Conservation (phyloP, 2,329 filamentous ascomycete species). For the Alternaria ethzedia region DNA sequence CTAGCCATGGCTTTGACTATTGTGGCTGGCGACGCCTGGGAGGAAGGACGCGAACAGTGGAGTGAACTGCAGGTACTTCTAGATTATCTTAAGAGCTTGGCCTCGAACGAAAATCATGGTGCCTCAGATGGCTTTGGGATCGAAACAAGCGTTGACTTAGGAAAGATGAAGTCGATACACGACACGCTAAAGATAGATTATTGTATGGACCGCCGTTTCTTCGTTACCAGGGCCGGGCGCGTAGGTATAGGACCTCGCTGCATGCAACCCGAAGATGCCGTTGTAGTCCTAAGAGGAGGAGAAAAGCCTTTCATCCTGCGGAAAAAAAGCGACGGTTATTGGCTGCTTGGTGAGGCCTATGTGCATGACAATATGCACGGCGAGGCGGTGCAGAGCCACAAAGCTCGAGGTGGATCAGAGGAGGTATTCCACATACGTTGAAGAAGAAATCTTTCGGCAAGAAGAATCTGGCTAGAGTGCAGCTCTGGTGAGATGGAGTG, state of each 20-base stretch:
- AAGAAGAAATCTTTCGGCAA: not conserved
- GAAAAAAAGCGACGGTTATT: accelerated
- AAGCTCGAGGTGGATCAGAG: not conserved
- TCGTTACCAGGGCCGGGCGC: not conserved
- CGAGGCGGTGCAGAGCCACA: not conserved
- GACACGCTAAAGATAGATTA: too few species aligned
- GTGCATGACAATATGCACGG: not conserved
- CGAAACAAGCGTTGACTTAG: accelerated
- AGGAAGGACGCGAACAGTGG: not conserved
- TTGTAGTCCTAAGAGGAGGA: not conserved
- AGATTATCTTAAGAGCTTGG: not conserved
- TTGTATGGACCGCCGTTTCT: not conserved
- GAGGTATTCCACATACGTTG: not conserved
- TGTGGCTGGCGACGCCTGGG: accelerated
- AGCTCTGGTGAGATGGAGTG: too few species aligned
- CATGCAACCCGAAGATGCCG: not conserved
- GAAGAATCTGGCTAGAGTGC: too few species aligned
- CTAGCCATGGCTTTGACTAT: not conserved
- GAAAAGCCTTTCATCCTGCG: accelerated
- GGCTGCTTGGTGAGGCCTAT: accelerated
- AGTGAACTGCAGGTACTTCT: accelerated
- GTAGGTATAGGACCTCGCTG: not conserved
- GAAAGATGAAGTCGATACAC: not conserved
- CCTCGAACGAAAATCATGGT: accelerated
- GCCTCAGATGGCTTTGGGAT: too few species aligned